Conservation (phyloP, 106 monocot species). For the Alisma plantagoaquatica region DNA sequence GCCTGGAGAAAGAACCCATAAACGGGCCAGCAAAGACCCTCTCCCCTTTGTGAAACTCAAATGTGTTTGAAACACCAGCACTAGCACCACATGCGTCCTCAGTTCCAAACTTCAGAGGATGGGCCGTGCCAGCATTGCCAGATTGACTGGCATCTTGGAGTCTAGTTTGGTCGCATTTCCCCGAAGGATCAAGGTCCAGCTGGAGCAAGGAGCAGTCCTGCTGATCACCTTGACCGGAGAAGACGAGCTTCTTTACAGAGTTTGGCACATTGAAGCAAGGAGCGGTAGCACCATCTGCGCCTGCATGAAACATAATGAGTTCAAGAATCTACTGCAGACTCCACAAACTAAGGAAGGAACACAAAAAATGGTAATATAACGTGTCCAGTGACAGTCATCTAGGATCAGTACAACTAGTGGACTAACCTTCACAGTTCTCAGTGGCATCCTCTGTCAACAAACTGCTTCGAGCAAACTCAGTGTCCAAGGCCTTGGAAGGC, state of each 20-base stretch:
- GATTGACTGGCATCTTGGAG: constrained; percentile 32
- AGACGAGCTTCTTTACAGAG: not conserved
- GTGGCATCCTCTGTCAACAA: constrained; percentile 23
- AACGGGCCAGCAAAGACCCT: constrained; percentile 10
- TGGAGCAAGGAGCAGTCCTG: constrained; percentile 6
- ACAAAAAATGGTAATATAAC: not conserved
- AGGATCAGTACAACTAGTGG: not conserved
- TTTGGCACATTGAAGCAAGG: not conserved
- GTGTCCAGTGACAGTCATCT: not conserved
- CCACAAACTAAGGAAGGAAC: not conserved
- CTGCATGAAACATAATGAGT: too few species aligned
- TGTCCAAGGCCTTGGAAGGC: constrained; percentile 50
- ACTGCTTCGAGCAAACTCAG: constrained; percentile 37
- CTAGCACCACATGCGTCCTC: constrained; percentile 7
- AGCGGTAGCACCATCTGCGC: not conserved
- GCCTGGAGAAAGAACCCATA: constrained; percentile 33
- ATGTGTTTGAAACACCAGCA: constrained; percentile 46
- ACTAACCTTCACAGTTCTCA: not conserved
- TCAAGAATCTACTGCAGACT: too few species aligned
- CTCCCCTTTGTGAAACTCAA: constrained; percentile 68
- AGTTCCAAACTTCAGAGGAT: not conserved
- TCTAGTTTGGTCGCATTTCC: constrained; percentile 9
- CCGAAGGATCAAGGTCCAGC: not conserved
- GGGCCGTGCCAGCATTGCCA: constrained; percentile 7
- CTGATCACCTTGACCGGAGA: not conserved